Evolutionary conservation across 2,329 filamentous ascomycete species (phyloP).

Genomic region (Aspergillus candidus): DNA sequence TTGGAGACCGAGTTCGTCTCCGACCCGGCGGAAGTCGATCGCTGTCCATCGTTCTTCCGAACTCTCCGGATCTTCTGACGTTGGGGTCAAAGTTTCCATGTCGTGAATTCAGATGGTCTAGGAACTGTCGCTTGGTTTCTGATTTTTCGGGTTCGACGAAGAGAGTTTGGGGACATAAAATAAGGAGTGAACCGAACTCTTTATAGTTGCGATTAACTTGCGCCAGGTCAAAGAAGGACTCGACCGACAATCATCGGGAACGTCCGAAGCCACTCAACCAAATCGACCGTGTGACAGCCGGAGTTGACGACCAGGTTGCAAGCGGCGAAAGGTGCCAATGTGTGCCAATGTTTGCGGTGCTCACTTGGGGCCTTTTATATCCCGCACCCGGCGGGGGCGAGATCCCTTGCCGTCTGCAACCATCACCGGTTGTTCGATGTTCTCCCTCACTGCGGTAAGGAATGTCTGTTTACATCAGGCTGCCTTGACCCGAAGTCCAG

Average conservation of each 20-base stretch:
- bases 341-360: too few relatives aligned
- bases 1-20: slow-evolving; percentile 6
- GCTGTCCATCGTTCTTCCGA: neutral
- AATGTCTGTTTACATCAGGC: too few relatives aligned
- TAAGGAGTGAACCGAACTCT: neutral
- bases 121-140: neutral
- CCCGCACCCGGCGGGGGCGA: too few relatives aligned
- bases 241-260: neutral
- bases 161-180: neutral
- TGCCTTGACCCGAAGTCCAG: too few relatives aligned
- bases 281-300: neutral
- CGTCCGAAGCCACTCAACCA: slow-evolving; percentile 1
- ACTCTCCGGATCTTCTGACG: slow-evolving; percentile 1
- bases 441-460: too few relatives aligned
- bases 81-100: slow-evolving; percentile 1
- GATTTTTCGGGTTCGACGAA: neutral
- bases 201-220: slow-evolving; percentile 2
- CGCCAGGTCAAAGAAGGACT: neutral
- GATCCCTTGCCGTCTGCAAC: too few relatives aligned
- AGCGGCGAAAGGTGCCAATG: too few relatives aligned
- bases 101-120: neutral
- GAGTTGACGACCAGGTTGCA: too few relatives aligned
- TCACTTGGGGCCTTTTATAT: too few relatives aligned
- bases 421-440: too few relatives aligned
- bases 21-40: neutral